Evolutionary conservation across 805 yeast species (phyloP).

Genomic region (Cyberlindnera nakhonratchasimensis): DNA sequence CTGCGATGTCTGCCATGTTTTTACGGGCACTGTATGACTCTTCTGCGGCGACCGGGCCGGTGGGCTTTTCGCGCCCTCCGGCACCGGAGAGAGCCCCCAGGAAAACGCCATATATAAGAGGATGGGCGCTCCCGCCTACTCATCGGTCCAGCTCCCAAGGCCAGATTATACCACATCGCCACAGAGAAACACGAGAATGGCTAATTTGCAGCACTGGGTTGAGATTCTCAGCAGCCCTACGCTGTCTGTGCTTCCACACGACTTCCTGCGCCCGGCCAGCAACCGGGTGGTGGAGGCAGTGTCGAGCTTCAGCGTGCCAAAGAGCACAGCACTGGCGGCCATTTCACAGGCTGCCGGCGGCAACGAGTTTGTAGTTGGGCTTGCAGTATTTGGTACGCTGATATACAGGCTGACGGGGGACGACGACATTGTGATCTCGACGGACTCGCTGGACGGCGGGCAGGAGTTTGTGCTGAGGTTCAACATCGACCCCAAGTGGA

Average conservation of each 20-base stretch:
- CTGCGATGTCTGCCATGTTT: no score
- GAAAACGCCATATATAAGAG: no score
- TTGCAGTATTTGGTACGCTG: slow-evolving; percentile 67
- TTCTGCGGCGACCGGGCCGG: no score
- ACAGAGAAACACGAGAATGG: no score
- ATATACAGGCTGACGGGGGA: slow-evolving; percentile 86
- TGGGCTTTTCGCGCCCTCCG: no score
- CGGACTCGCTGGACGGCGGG: slow-evolving; percentile 41
- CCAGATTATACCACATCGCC: no score
- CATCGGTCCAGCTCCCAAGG: no score
- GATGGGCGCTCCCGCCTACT: no score
- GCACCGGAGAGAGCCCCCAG: no score
- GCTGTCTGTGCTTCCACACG: slow-evolving; percentile 83
- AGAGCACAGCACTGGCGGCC: slow-evolving; percentile 24
- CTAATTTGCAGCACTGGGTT: slow-evolving; percentile 54
- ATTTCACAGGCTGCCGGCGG: slow-evolving; percentile 25
- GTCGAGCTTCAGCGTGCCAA: slow-evolving; percentile 35
- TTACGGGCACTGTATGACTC: no score
- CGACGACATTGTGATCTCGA: slow-evolving; percentile 88
- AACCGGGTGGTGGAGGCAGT: slow-evolving; percentile 66
- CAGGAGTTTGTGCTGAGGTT: slow-evolving; percentile 62
- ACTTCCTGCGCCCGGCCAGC: slow-evolving; percentile 72
- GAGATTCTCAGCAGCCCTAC: slow-evolving; percentile 72
- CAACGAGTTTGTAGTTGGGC: slow-evolving; percentile 45
- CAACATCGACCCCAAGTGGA: slow-evolving; percentile 48